Evolutionary conservation across 2,329 filamentous ascomycete species (phyloP).

Genomic region (Pseudovirgaria hyperparasitica): DNA sequence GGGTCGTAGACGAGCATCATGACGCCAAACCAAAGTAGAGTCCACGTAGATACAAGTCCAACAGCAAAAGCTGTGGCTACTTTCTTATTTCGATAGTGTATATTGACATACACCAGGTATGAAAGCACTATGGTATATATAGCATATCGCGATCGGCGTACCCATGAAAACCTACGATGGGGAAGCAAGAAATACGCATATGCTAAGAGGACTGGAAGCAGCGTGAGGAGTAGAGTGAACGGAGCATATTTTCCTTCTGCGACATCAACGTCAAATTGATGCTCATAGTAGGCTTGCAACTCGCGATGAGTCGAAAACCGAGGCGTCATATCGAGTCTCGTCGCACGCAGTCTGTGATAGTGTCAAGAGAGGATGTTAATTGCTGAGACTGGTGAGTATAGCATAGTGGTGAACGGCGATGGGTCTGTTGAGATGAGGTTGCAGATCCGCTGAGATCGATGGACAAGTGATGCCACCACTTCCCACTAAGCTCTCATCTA

Average conservation of each 20-base stretch:
- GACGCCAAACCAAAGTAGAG: conserved; percentile 38
- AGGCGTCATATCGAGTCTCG: too few relatives aligned
- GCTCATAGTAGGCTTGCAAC: conserved; percentile 21
- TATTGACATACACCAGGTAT: conserved; percentile 31
- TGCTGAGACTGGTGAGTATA: too few relatives aligned
- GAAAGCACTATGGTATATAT: conserved; percentile 32
- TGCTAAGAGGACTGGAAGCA: conserved; percentile 22
- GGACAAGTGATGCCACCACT: too few relatives aligned
- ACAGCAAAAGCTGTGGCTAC: conserved; percentile 41
- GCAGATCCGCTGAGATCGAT: too few relatives aligned
- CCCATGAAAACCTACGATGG: conserved; percentile 26
- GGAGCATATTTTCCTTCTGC: conserved; percentile 26
- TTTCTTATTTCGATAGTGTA: conserved; percentile 33
- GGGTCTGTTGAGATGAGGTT: too few relatives aligned
- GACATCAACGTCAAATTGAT: conserved; percentile 27
- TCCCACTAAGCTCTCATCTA: too few relatives aligned
- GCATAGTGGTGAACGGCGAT: too few relatives aligned
- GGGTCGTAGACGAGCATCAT: conserved; percentile 44
- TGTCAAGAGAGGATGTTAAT: too few relatives aligned
- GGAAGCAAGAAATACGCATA: conserved; percentile 39
- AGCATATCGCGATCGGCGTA: conserved; percentile 30
- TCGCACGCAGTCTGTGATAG: too few relatives aligned
- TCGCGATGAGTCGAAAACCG: conserved; percentile 23
- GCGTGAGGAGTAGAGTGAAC: conserved; percentile 33
- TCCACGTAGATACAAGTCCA: conserved; percentile 42